Conservation (phyloP, 1,139 yeast genomes). For the Spencermartinsiella ligniputridi region DNA sequence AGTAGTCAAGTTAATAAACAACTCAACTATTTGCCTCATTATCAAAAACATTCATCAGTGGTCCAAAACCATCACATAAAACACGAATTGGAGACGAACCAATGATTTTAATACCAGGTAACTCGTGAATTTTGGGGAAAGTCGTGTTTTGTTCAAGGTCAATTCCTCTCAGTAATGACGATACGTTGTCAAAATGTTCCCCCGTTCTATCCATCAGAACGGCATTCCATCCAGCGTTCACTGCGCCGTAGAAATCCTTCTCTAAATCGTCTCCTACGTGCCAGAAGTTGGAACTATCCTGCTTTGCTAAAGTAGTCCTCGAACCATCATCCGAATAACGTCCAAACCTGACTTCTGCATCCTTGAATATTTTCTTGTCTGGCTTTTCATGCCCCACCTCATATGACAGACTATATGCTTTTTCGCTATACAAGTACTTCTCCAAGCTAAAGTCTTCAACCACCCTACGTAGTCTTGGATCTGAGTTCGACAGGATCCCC, state of each 20-base stretch:
- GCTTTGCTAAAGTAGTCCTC: background rate
- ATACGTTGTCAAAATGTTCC: background rate
- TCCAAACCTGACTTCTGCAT: slow-evolving; percentile 8
- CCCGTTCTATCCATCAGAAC: slow-evolving; percentile 25
- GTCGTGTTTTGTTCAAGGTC: too few relatives aligned
- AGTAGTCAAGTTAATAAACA: too few relatives aligned
- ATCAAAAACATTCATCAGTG: background rate
- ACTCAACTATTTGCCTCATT: too few relatives aligned
- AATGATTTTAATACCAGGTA: background rate
- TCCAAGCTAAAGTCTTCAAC: slow-evolving; percentile 19
- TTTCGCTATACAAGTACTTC: slow-evolving; percentile 9
- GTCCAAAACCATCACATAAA: background rate
- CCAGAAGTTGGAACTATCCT: slow-evolving; percentile 15
- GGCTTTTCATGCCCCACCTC: slow-evolving; percentile 28
- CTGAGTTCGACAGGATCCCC: slow-evolving; percentile 29
- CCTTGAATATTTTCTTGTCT: slow-evolving; percentile 18
- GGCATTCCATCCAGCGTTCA: slow-evolving; percentile 25
- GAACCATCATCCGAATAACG: background rate
- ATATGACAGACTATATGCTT: slow-evolving; percentile 20
- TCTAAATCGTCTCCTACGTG: slow-evolving; percentile 29
- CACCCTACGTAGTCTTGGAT: slow-evolving; percentile 22
- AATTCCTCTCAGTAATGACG: background rate
- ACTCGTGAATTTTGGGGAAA: background rate
- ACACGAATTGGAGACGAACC: background rate
- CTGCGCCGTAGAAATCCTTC: slow-evolving; percentile 25